phyloP scores from a whole-genome alignment of 495 filamentous ascomycete genomes.

The Neurospora sp. region DNA sequence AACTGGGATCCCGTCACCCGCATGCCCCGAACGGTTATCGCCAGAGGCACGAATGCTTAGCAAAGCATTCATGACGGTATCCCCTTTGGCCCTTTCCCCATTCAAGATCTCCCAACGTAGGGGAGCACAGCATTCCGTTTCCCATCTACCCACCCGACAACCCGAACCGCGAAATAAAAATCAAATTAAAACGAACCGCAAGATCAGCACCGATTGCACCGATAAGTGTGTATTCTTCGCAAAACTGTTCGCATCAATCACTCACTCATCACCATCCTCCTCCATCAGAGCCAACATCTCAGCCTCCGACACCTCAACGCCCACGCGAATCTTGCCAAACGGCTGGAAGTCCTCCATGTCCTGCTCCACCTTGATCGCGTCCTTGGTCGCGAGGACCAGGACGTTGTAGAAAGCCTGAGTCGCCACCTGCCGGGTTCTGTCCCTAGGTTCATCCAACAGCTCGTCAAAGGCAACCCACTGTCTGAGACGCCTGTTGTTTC shows the following conservation, averaged over 20 bases:
- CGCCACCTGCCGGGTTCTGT: conserved; percentile 49
- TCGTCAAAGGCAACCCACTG: conserved; percentile 47
- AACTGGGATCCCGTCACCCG: not conserved
- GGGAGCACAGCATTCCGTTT: not conserved
- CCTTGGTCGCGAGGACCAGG: conserved; percentile 59
- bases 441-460: conserved; percentile 42
- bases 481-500: conserved; percentile 6
- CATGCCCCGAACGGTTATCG: not conserved
- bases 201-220: not conserved
- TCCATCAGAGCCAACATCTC: not conserved
- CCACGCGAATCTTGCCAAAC: conserved; percentile 31
- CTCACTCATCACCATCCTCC: not conserved
- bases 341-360: conserved; percentile 21
- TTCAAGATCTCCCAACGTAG: too few relatives aligned
- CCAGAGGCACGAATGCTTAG: not conserved
- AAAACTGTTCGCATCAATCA: not conserved
- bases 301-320: conserved; percentile 9
- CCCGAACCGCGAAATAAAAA: not conserved
- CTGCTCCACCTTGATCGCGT: conserved; percentile 46
- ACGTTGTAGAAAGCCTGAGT: conserved; percentile 67
- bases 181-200: not conserved
- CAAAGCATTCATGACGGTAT: not conserved
- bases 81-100: not conserved
- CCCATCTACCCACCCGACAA: not conserved
- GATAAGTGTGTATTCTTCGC: not conserved